These are phyloP conservation scores for Penicillium crustosum DNA, from an alignment of 2,329 filamentous ascomycete genomes.

Conservation along the genomic window DNA sequence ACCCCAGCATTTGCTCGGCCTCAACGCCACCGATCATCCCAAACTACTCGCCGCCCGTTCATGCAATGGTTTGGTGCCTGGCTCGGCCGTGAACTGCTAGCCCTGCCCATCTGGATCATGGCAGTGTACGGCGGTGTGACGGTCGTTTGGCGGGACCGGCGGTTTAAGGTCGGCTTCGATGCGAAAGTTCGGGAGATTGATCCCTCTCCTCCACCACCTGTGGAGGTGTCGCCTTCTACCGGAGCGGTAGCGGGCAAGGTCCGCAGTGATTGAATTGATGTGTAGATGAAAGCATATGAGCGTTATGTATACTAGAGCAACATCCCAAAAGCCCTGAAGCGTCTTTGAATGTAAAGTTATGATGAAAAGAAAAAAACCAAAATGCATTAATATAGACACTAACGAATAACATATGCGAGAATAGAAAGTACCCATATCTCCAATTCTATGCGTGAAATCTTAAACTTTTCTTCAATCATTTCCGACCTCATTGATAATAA, in stretches of 20 bases:
- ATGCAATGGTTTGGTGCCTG: slow-evolving; percentile 75
- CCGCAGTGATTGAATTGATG: slow-evolving; percentile 24
- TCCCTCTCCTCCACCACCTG: slow-evolving; percentile 6
- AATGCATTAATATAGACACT: slow-evolving; percentile 13
- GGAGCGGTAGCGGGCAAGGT: slow-evolving; percentile 14
- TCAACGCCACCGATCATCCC: slow-evolving; percentile 42
- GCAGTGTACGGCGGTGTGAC: slow-evolving; percentile 86
- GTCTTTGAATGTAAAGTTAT: background rate
- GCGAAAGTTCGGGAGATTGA: slow-evolving; percentile 70
- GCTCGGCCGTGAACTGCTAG: slow-evolving; percentile 78
- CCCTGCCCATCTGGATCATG: slow-evolving; percentile 85
- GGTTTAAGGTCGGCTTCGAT: slow-evolving; percentile 78
- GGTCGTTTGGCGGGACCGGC: slow-evolving; percentile 81
- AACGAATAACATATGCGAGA: slow-evolving; percentile 9
- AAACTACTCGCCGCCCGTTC: slow-evolving; percentile 57
- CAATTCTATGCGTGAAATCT: slow-evolving; percentile 11
- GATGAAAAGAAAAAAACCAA: background rate
- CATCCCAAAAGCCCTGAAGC: background rate
- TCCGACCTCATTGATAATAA: background rate
- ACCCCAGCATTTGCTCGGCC: slow-evolving; percentile 71
- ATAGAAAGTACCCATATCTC: slow-evolving; percentile 14
- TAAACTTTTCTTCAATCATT: slow-evolving; percentile 16
- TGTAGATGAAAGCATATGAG: slow-evolving; percentile 1
- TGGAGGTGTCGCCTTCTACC: slow-evolving; percentile 27
- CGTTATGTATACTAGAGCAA: slow-evolving; percentile 10